Evolutionary conservation across 192 early-diverging fungal genomes (phyloP).

Genomic region (Umbelopsis sp.): DNA sequence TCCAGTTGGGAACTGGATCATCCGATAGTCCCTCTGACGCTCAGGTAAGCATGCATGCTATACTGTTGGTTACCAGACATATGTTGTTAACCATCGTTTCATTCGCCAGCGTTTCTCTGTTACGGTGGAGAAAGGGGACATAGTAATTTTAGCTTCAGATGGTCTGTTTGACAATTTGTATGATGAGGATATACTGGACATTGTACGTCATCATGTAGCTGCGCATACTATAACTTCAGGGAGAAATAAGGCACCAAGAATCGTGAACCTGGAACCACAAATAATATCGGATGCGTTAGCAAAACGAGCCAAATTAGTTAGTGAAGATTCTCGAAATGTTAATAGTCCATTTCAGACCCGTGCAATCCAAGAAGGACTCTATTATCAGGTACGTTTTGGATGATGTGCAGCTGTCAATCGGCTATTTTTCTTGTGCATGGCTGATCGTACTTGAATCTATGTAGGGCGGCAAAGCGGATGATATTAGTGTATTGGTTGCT

Average conservation of each 20-base stretch:
- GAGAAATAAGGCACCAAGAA: slow-evolving; percentile 20
- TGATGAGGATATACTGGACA: slow-evolving; percentile 96
- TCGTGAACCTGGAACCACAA: slow-evolving; percentile 61
- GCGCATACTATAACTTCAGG: slow-evolving; percentile 18
- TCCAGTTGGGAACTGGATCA: slow-evolving; percentile 88
- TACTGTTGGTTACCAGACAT: too few species aligned
- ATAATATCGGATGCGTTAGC: slow-evolving; percentile 81
- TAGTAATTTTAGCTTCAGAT: slow-evolving; percentile 91
- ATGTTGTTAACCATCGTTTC: background rate
- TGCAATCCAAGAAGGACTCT: slow-evolving; percentile 88
- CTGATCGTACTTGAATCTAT: slow-evolving; percentile 56
- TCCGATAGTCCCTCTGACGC: slow-evolving; percentile 84
- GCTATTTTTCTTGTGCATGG: background rate
- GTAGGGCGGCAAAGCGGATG: slow-evolving; percentile 92
- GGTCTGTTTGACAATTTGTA: slow-evolving; percentile 98
- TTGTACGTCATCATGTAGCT: slow-evolving; percentile 57
- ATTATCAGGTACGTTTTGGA: slow-evolving; percentile 36
- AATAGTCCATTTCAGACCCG: slow-evolving; percentile 90
- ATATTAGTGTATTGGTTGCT: slow-evolving; percentile 89
- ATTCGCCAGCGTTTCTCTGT: slow-evolving; percentile 58
- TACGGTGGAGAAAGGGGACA: slow-evolving; percentile 89
- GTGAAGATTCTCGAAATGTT: slow-evolving; percentile 76
- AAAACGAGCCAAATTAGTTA: slow-evolving; percentile 70
- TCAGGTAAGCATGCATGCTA: slow-evolving; percentile 45
- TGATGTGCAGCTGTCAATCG: background rate